Percentiles rank a stretch among this genome's conserved stretches.
phyloP scores from a whole-genome alignment of 2,329 filamentous ascomycete genomes.

The Trichoderma sp. region DNA sequence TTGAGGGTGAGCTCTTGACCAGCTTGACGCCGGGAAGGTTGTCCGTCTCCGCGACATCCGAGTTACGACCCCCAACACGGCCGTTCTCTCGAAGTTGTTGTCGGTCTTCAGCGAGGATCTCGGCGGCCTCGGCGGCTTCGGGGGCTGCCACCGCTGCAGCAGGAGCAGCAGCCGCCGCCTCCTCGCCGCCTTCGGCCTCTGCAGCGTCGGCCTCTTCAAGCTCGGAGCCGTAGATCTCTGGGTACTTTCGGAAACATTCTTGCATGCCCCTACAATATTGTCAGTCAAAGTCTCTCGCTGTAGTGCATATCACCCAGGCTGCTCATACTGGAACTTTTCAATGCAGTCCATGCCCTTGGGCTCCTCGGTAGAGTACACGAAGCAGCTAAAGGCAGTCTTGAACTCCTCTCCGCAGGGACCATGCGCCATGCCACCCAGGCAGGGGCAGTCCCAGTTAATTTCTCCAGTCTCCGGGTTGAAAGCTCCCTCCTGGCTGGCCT shows the following conservation, averaged over 20 bases:
- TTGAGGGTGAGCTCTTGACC: slow-evolving; percentile 19
- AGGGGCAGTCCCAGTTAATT: slow-evolving; percentile 99
- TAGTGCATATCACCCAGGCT: neutral
- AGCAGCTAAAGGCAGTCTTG: slow-evolving; percentile 94
- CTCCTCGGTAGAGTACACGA: slow-evolving; percentile 91
- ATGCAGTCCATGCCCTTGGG: slow-evolving; percentile 98
- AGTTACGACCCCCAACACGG: neutral
- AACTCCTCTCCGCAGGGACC: slow-evolving; percentile 96
- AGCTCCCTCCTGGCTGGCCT: slow-evolving; percentile 82
- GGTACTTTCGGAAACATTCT: slow-evolving; percentile 89
- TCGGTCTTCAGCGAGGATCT: neutral
- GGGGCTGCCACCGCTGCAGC: neutral
- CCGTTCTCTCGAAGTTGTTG: slow-evolving; percentile 17
- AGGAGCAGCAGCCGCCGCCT: neutral
- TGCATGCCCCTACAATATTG: slow-evolving; percentile 75
- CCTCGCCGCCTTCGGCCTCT: slow-evolving; percentile 27
- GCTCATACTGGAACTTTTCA: slow-evolving; percentile 86
- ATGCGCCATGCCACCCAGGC: slow-evolving; percentile 93
- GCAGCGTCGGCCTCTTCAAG: slow-evolving; percentile 51
- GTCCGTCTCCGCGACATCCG: slow-evolving; percentile 21
- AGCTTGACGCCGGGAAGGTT: slow-evolving; percentile 11
- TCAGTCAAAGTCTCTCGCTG: slow-evolving; percentile 26
- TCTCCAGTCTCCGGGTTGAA: slow-evolving; percentile 99
- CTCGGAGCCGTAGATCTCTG: slow-evolving; percentile 89
- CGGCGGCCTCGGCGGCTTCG: slow-evolving; percentile 15